Conservation (phyloP, 305 asterid genomes). For the Fraxinus greggii region DNA sequence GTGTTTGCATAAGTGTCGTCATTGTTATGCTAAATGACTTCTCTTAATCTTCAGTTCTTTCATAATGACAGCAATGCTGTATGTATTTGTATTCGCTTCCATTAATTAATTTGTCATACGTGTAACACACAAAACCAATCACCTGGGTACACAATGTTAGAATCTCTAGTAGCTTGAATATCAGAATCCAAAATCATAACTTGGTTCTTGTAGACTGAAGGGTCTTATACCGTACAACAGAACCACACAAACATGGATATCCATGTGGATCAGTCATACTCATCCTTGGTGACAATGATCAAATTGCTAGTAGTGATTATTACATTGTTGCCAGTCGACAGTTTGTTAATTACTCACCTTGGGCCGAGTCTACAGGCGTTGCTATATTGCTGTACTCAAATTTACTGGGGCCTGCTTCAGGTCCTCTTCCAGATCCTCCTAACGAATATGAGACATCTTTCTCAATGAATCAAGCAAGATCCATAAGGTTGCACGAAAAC, state of each 20-base stretch:
- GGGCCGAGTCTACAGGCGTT: conserved; percentile 62
- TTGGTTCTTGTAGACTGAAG: conserved; percentile 88
- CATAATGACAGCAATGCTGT: no score
- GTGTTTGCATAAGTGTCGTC: not conserved
- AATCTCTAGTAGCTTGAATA: conserved; percentile 79
- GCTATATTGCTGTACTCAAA: conserved; percentile 73
- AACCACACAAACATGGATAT: conserved; percentile 89
- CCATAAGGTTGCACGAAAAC: conserved; percentile 65
- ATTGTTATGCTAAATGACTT: not conserved
- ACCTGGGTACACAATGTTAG: conserved; percentile 84
- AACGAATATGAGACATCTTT: conserved; percentile 66
- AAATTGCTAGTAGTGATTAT: conserved; percentile 68
- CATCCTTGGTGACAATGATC: conserved; percentile 83
- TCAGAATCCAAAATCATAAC: conserved; percentile 86
- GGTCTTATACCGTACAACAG: conserved; percentile 85
- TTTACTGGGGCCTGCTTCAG: conserved; percentile 77
- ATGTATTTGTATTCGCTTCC: not conserved
- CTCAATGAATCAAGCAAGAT: conserved; percentile 94
- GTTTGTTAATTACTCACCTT: conserved; percentile 51
- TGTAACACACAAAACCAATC: conserved; percentile 73
- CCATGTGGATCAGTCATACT: conserved; percentile 85
- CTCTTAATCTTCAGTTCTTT: not conserved
- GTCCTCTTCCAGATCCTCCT: conserved; percentile 96
- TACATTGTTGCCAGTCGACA: conserved; percentile 84
- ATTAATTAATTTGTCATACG: conserved; percentile 24